Evolutionary conservation across 495 filamentous ascomycete genomes (phyloP).

Genomic region (Friedmanniomyces simplex): DNA sequence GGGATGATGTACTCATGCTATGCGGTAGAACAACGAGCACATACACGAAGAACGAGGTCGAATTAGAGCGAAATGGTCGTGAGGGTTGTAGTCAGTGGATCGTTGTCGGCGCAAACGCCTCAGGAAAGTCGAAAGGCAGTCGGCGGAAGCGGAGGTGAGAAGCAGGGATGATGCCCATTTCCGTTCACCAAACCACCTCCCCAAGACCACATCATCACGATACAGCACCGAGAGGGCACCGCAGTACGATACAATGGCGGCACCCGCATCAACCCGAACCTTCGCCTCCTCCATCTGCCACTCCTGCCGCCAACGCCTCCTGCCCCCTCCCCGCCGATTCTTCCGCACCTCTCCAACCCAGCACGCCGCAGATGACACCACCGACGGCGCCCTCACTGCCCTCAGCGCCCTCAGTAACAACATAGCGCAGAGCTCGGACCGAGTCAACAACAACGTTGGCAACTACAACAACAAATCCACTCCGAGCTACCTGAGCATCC

Average conservation of each 20-base stretch:
- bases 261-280: neutral
- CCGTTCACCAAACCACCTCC: neutral
- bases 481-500: neutral
- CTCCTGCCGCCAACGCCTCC: slow-evolving; percentile 2
- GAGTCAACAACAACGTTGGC: neutral
- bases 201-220: neutral
- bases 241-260: neutral
- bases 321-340: neutral
- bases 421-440: neutral
- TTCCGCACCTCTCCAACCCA: slow-evolving; percentile 6
- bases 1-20: slow-evolving; percentile 28
- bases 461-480: neutral
- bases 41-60: no score
- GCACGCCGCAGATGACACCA: neutral
- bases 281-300: slow-evolving; percentile 6
- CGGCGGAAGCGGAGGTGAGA: neutral
- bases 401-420: neutral
- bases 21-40: neutral
- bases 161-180: no score
- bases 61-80: no score
- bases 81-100: neutral
- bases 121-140: neutral
- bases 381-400: neutral
- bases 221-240: neutral
- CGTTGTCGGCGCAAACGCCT: neutral